Percentiles rank a stretch among this genome's conserved stretches.
Evolutionary conservation across 139 green algal species (phyloP).

Genomic region (Penium margaritaceum): DNA sequence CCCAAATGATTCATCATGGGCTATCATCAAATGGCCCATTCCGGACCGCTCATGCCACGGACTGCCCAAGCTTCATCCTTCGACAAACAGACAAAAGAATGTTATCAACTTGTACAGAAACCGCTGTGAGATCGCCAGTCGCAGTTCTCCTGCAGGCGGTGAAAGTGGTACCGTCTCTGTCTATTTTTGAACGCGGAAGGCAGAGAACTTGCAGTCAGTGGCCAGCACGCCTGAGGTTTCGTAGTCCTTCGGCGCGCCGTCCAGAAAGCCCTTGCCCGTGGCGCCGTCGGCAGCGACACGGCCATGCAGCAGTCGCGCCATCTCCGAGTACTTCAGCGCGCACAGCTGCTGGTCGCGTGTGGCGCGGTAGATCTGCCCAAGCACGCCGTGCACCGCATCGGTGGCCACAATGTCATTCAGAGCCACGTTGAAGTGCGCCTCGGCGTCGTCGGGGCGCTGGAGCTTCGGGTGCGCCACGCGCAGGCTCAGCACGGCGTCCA

Average conservation of each 20-base stretch:
- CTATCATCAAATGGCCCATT: no score
- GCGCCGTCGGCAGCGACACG: neutral
- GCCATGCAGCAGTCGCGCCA: neutral
- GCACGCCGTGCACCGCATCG: conserved; percentile 23
- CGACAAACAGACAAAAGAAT: no score
- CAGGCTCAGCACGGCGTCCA: neutral
- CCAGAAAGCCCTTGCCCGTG: conserved; percentile 25
- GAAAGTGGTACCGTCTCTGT: no score
- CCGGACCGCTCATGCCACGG: no score
- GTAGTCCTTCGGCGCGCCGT: conserved; percentile 13
- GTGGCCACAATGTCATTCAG: conserved; percentile 7
- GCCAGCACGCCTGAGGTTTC: conserved; percentile 9
- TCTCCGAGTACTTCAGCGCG: neutral
- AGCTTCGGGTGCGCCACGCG: neutral
- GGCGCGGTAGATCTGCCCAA: conserved; percentile 22
- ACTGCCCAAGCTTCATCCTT: no score
- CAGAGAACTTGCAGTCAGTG: conserved; percentile 26
- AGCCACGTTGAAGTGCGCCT: conserved; percentile 20
- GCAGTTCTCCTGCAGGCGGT: no score
- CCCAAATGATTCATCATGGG: no score
- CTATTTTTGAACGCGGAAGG: no score
- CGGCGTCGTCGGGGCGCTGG: conserved; percentile 8
- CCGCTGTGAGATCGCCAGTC: no score
- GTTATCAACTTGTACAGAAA: no score
- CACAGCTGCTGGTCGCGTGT: neutral